Evolutionary conservation across 169 alveolate genomes (phyloP).

Genomic region (Theileria sp.): DNA sequence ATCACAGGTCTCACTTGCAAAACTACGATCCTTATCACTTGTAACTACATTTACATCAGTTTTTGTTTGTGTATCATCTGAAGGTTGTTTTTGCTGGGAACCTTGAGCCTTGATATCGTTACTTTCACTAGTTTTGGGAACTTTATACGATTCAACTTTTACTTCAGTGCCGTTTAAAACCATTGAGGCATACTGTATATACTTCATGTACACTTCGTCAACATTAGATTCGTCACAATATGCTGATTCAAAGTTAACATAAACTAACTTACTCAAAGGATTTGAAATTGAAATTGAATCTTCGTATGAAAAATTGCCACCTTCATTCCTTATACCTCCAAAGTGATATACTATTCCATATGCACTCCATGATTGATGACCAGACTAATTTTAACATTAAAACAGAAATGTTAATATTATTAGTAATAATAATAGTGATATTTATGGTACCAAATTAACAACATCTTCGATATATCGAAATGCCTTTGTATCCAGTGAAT

Average conservation of each 20-base stretch:
- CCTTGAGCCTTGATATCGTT: constrained; percentile 1
- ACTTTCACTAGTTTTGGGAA: neutral
- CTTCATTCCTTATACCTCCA: constrained; percentile 36
- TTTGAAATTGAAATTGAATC: constrained; percentile 16
- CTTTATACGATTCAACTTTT: neutral
- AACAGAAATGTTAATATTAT: too few relatives aligned
- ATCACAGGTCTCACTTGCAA: neutral
- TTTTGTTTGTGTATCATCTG: neutral
- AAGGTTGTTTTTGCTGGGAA: neutral
- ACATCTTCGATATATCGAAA: constrained; percentile 50
- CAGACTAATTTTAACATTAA: constrained; percentile 4
- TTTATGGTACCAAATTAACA: constrained; percentile 23
- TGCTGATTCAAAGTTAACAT: neutral
- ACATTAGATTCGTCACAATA: constrained; percentile 11
- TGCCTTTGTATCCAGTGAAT: constrained; percentile 24
- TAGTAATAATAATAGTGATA: neutral
- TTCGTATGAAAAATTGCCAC: constrained; percentile 4
- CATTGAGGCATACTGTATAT: constrained; percentile 20
- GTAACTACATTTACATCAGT: neutral
- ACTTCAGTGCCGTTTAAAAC: neutral
- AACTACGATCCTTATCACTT: neutral
- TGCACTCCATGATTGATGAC: constrained; percentile 35
- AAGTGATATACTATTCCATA: constrained; percentile 38
- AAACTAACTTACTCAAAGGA: constrained; percentile 8
- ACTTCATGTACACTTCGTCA: constrained; percentile 20